A percentile compares a stretch with the other conserved stretches of the same genome.
These are phyloP conservation scores for Lenzites betulinus DNA, from an alignment of 768 basidiomycete genomes.

Conservation along the genomic window DNA sequence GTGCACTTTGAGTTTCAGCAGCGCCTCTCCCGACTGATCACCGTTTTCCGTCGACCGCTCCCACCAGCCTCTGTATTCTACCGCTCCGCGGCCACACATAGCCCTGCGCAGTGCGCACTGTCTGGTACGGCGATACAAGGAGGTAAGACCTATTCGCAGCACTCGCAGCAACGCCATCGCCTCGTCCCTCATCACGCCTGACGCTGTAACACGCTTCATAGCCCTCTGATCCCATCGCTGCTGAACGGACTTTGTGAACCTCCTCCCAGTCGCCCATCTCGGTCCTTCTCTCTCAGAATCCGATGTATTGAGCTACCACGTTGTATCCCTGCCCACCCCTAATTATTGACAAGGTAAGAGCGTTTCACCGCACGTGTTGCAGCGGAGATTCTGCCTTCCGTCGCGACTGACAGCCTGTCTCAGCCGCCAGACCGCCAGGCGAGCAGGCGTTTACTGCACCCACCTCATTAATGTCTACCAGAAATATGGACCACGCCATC, in stretches of 20 bases:
- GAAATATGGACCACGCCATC: conserved; percentile 25
- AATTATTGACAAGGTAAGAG: conserved; percentile 26
- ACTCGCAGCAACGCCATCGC: not conserved
- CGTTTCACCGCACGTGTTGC: conserved; percentile 19
- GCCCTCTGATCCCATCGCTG: conserved; percentile 24
- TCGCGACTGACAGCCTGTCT: conserved; percentile 22
- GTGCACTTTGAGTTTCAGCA: not conserved
- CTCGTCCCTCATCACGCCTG: conserved; percentile 10
- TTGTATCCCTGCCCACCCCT: conserved; percentile 19
- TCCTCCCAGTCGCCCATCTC: conserved; percentile 15
- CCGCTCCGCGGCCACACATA: conserved; percentile 8
- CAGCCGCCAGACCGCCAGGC: conserved; percentile 23
- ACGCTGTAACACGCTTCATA: conserved; percentile 13
- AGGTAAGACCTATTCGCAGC: not conserved
- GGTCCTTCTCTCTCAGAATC: conserved; percentile 10
- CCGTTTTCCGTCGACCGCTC: not conserved
- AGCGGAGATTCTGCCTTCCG: conserved; percentile 19
- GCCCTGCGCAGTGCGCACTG: conserved; percentile 30
- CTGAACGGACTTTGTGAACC: conserved; percentile 10
- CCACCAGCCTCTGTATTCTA: conserved; percentile 17
- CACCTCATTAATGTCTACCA: conserved; percentile 22
- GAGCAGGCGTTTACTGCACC: conserved; percentile 25
- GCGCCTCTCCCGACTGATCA: not conserved
- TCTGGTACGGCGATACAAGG: not conserved
- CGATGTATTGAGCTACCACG: conserved; percentile 23